Base-by-base conservation (phyloP, 2,329 filamentous ascomycete species). In the Cyanodermella asteris region DNA sequence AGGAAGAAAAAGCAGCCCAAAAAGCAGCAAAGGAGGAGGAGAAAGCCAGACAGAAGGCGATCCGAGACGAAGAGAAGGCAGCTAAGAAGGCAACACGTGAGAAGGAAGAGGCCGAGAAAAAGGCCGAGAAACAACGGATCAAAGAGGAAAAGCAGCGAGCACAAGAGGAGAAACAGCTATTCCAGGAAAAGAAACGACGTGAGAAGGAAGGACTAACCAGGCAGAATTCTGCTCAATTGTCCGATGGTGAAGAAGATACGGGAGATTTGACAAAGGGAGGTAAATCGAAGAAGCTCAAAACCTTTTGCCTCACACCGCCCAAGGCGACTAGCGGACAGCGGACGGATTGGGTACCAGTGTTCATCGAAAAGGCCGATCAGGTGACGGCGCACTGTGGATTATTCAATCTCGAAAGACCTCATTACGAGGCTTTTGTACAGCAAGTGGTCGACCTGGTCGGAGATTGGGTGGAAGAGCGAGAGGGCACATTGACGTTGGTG, bases 361-460 rank as follows among this genome's bases (percentile, higher is more conserved):
- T 69, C 38, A 87, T 93, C 75, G 62, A 72, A 29, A 70, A 68
- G 26, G 68, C 87, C 31, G 81, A 91, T 41, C 77, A 91, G 46
- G 74, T 91, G 1, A 70, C 66, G 5, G 82, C 33, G 10, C 33
- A 35, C 25, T 35, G 33, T 18, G 33, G 33, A 9, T 17, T 35
- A 7, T 35, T 35, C 18, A 18, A 16, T 7, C 64, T 77, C 8
- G 39, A 40, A 13, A 70, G 72, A 5, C 59, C 68, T 31, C 71
- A 76, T 29, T 84, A 87, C 40, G 73, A 81, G 37, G 51, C 50
- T 33, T 50, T 84, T n/a, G 68, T 84, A n/a, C 71, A 70, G 1
- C 72, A 82, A 43, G 70, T 78, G 3, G 70, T 65, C 3, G 57
- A 57, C 16, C 53, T 66, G 30, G 64, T 87, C 29, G 57, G 69